These are phyloP conservation scores for Ophiognomonia clavigignenti-juglandacearum DNA, from an alignment of 2,329 filamentous ascomycete genomes.

Conservation along the genomic window DNA sequence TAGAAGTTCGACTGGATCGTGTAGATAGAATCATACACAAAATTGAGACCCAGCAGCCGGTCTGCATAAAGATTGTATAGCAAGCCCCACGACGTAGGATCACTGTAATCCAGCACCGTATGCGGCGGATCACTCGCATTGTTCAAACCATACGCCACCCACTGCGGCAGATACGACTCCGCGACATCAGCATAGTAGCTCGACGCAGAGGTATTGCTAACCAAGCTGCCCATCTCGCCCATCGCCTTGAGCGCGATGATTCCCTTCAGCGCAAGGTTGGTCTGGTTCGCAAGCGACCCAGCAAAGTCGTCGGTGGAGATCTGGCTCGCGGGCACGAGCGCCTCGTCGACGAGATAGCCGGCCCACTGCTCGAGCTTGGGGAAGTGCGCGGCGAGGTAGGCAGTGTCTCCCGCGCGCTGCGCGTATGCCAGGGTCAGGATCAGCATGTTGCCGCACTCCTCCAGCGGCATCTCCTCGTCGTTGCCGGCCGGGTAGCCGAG, in stretches of 20 bases:
- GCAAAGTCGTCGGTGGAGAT: constrained; percentile 83
- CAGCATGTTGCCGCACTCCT: constrained; percentile 78
- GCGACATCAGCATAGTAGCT: constrained; percentile 57
- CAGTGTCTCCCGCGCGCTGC: constrained; percentile 47
- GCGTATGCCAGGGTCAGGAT: constrained; percentile 73
- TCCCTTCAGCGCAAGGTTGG: constrained; percentile 77
- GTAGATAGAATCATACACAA: constrained; percentile 73
- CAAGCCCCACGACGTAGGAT: constrained; percentile 44
- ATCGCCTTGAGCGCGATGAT: constrained; percentile 81
- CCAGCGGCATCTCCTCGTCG: constrained; percentile 72
- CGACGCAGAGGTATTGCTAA: constrained; percentile 43
- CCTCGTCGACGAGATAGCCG: constrained; percentile 68
- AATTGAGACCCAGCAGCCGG: constrained; percentile 67
- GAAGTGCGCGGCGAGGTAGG: constrained; percentile 63
- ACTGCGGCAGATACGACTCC: constrained; percentile 64
- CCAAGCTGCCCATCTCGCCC: constrained; percentile 61
- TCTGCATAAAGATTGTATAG: constrained; percentile 85
- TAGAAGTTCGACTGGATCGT: constrained; percentile 76
- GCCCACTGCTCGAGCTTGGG: constrained; percentile 73
- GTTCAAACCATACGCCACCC: constrained; percentile 68
- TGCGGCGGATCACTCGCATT: constrained; percentile 56
- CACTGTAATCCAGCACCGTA: constrained; percentile 74
- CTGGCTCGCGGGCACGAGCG: constrained; percentile 70
- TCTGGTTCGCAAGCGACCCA: constrained; percentile 72
- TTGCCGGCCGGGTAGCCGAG: constrained; percentile 65